A percentile compares a stretch with the other conserved stretches of the same genome.
phyloP scores from a whole-genome alignment of 176 grass and related monocot species.

The Carex pumila region DNA sequence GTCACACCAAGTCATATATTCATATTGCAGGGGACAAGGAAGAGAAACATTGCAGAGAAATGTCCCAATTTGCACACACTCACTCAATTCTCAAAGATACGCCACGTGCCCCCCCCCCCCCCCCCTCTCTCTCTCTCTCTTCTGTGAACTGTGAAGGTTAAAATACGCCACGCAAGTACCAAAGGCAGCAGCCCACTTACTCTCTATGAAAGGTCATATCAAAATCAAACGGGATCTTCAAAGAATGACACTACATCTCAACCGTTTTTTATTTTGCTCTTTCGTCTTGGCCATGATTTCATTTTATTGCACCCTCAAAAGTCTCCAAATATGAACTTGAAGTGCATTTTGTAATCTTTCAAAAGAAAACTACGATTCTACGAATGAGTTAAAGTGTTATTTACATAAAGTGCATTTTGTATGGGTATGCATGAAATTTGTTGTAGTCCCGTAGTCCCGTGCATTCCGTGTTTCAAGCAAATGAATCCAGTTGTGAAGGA shows the following conservation, averaged over 20 bases:
- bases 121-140: background rate
- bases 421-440: background rate
- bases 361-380: background rate
- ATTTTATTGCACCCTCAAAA: background rate
- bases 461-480: background rate
- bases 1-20: background rate
- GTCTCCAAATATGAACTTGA: background rate
- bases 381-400: background rate
- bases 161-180: background rate
- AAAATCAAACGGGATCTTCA: background rate
- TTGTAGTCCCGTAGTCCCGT: background rate
- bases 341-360: background rate
- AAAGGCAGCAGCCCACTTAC: background rate
- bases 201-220: slow-evolving; percentile 23
- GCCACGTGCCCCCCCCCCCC: background rate
- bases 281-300: background rate
- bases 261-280: background rate
- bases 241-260: slow-evolving; percentile 10
- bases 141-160: background rate
- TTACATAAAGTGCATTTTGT: background rate
- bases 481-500: slow-evolving; percentile 5
- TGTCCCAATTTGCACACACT: background rate
- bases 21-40: background rate
- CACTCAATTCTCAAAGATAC: background rate
- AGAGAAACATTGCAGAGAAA: background rate